Base-by-base conservation (phyloP, 169 alveolate species). In the Plasmodium blacklocki region DNA sequence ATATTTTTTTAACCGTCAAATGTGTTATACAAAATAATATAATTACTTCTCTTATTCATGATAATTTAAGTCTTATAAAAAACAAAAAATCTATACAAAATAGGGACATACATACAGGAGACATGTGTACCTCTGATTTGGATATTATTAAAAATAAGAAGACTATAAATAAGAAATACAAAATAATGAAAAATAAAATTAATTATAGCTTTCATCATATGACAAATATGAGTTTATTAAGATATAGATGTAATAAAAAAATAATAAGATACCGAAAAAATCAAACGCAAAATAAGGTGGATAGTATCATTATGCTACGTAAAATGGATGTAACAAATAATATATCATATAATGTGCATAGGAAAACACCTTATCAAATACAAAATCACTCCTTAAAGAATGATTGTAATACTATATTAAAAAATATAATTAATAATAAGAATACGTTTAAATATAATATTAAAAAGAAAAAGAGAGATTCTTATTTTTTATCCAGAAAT, bases 1-100 rank as follows among this genome's bases (percentile, higher is more conserved):
- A 76, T 6, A 29, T 76, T 2, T 76, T 64, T 64, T 4, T 76
- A 2, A 64, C 76, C 3, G 6, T 64, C 18, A 76, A 64, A 1
- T 76, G 29, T 21, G 15, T 49, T 18, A n/a, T 76, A 6, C 26
- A 21, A 18, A 64, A 76, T 21, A 76, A 23, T 32, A 26, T 45
- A 15, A 19, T 76, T 2, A 15, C 29, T 76, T 21, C 59, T 8
- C 66, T 76, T 6, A 49, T 64, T 7, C 67, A 23, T 56, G 39
- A 59, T 23, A 62, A 23, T 62, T 23, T 18, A 19, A 62, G 26
- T 62, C 11, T n/a, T 15, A 6, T 2, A n/a, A 72, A 9, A 47
- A 32, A 72, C 15, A 26, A 43, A 14, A 14, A 39, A 15, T 2
- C 0, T 12, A 26, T 14, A 14, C 18, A 15, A n/a, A 68, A 54